Evolutionary conservation across 192 early-diverging fungal species (phyloP), one percentile per base, ranked within the genome.

Genomic region (Entomortierella chlamydospora): DNA sequence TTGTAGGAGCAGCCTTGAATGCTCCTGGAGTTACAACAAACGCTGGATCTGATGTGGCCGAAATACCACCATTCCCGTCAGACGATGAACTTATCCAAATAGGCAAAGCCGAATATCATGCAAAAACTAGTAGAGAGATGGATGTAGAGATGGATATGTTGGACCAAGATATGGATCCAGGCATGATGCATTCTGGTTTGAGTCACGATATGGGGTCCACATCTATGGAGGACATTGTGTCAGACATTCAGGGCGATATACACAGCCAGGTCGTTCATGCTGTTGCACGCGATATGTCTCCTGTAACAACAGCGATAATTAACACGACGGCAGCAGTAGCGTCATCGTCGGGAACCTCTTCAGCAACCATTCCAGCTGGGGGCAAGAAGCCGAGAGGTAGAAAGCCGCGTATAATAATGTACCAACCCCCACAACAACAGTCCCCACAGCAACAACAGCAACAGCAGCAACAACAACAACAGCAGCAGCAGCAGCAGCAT

Each of bases 261-360:
- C 42, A 52, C 37, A 59, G 61, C 23, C 69, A 71, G 41, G 60
- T 71, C 10, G 60, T 62, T 37, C 51, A 63, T 37, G 69, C 69
- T 22, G 51, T 71, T 53, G 49, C 30, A 1, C 28, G 52, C 37
- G 31, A 37, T 54, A 29, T 11, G 9, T 25, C 50, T 20, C 49
- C 62, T 62, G 9, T 29, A 5, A n/a, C 23, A 7, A 3, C 43
- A 7, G 8, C 43, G 3, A 17, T 9, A 33, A 17, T 4, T 22
- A 17, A 33, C 34, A 41, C 52, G n/a, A n/a, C n/a, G 41, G 11
- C 64, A 43, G 25, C 64, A 57, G 15, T 42, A 42, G 2, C 64
- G 17, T 29, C 55, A 29, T 57, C 30, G 13, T n/a, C 55, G 25
- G 10, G 52, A 42, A 2, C 64, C 18, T 22, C 37, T 9, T 28